Evolutionary conservation across 192 early-diverging fungal species (phyloP), one percentile per base, ranked within the genome.

Genomic region (Chytriomyces confervae): DNA sequence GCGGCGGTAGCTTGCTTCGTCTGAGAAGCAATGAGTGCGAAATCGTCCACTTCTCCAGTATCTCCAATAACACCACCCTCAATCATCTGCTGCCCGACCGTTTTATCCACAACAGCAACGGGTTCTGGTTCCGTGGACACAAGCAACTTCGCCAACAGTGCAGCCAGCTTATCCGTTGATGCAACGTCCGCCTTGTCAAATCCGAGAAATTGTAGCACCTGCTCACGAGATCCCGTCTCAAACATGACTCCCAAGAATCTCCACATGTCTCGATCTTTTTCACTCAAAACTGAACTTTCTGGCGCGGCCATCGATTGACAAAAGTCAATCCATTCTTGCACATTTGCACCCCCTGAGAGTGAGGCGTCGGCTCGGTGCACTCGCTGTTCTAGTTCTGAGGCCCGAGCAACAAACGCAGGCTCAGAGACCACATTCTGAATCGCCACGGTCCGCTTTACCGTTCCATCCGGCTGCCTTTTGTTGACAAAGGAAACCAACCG

Each of bases 151-250:
- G 84, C 61, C 72, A 89, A 69, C 29, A 90, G 48, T 8, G 71
- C 80, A 44, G 86, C 88, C 6, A 92, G 84, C 8, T 92, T 86
- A 57, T 91, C 90, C 9, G 57, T 62, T 10, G 69, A 61, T 18
- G 66, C 76, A 8, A 77, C 51, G 53, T 87, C 84, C 47, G 90
- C 83, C 62, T 91, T 91, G 70, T 95, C 89, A 77, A 96, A 97
- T 0, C 97, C 97, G n/a, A 98, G 89, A 83, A 95, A 93, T 66
- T 91, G 86, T 43, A 96, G 84, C 44, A 98, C 84, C 69, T 94
- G 88, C 57, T 94, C 94, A 24, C 94, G 88, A 18, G 92, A 91
- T 71, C 92, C 88, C 18, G 86, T 86, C 29, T 93, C 92, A 67
- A 97, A 94, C 78, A 99, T 84, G 0, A 94, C 89, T 66, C 90